These are phyloP conservation scores for Pseudoscleropodium purum DNA, from an alignment of 225 moss, liverwort and hornwort species.

Conservation along the genomic window DNA sequence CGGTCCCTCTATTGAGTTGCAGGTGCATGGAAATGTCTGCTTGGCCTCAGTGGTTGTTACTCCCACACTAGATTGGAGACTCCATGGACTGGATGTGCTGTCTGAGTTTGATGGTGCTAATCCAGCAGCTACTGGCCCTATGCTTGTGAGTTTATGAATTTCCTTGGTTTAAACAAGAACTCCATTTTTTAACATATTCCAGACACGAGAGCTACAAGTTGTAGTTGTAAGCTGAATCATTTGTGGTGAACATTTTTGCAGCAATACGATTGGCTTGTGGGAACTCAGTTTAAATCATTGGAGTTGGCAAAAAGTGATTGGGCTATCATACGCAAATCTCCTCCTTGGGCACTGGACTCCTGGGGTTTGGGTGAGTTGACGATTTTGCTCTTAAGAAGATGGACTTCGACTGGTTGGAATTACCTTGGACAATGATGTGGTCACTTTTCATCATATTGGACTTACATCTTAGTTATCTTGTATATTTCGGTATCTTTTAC, in stretches of 20 bases:
- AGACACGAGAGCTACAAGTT: not conserved
- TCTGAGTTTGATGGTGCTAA: slow-evolving; percentile 95
- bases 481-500: not conserved
- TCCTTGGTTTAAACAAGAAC: not conserved
- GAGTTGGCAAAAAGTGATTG: slow-evolving; percentile 93
- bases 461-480: not conserved
- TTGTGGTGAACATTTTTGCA: slow-evolving; percentile 20
- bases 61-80: slow-evolving; percentile 84
- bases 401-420: not conserved
- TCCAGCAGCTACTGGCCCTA: slow-evolving; percentile 72
- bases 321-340: slow-evolving; percentile 78
- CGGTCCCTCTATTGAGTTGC: not conserved
- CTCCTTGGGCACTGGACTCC: slow-evolving; percentile 90
- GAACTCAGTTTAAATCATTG: slow-evolving; percentile 72
- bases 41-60: slow-evolving; percentile 89
- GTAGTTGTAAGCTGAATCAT: not conserved
- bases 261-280: slow-evolving; percentile 90
- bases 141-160: slow-evolving; percentile 55
- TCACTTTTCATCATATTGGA: not conserved
- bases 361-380: slow-evolving; percentile 86
- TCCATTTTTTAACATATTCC: not conserved
- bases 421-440: not conserved
- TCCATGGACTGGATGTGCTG: slow-evolving; percentile 85
- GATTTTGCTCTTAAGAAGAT: not conserved
- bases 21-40: slow-evolving; percentile 98